Evolutionary conservation across 2,329 filamentous ascomycete species (phyloP).

Genomic region (Alternaria incomplexa): DNA sequence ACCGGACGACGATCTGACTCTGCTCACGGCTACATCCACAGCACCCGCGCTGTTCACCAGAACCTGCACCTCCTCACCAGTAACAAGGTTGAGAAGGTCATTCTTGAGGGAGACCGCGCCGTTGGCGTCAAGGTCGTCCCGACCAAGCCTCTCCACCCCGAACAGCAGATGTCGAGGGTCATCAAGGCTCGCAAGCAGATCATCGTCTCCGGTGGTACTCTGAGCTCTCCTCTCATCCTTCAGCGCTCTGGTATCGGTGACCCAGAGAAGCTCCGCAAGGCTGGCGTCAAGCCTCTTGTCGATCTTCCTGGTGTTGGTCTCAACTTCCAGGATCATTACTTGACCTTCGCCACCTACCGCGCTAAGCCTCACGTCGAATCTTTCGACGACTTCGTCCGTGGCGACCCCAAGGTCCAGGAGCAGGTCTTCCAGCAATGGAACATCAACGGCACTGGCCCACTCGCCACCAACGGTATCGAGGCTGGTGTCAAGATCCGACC

Average conservation of each 20-base stretch:
- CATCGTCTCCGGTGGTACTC: slow-evolving; percentile 73
- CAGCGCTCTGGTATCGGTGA: slow-evolving; percentile 78
- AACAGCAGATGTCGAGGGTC: slow-evolving; percentile 59
- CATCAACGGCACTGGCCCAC: slow-evolving; percentile 76
- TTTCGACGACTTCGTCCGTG: slow-evolving; percentile 81
- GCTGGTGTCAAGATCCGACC: slow-evolving; percentile 80
- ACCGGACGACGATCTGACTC: slow-evolving; percentile 77
- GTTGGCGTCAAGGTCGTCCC: slow-evolving; percentile 74
- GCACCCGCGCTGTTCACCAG: slow-evolving; percentile 71
- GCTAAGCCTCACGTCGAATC: slow-evolving; percentile 78
- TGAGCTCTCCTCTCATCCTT: slow-evolving; percentile 76
- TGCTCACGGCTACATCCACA: slow-evolving; percentile 79
- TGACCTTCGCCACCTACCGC: slow-evolving; percentile 73
- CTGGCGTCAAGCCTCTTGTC: slow-evolving; percentile 71
- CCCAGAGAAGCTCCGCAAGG: slow-evolving; percentile 71
- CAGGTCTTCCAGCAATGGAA: slow-evolving; percentile 79
- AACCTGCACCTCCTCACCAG: slow-evolving; percentile 77
- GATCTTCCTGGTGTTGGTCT: slow-evolving; percentile 75
- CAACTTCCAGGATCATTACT: slow-evolving; percentile 79
- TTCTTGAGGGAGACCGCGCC: slow-evolving; percentile 74
- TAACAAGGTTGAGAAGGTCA: slow-evolving; percentile 78
- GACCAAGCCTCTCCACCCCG: slow-evolving; percentile 70
- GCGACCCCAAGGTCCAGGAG: slow-evolving; percentile 75
- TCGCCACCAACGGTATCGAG: slow-evolving; percentile 80
- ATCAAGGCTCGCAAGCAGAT: slow-evolving; percentile 76